Evolutionary conservation across 2,329 filamentous ascomycete species (phyloP).

Genomic region (Blumeriella jaapii): DNA sequence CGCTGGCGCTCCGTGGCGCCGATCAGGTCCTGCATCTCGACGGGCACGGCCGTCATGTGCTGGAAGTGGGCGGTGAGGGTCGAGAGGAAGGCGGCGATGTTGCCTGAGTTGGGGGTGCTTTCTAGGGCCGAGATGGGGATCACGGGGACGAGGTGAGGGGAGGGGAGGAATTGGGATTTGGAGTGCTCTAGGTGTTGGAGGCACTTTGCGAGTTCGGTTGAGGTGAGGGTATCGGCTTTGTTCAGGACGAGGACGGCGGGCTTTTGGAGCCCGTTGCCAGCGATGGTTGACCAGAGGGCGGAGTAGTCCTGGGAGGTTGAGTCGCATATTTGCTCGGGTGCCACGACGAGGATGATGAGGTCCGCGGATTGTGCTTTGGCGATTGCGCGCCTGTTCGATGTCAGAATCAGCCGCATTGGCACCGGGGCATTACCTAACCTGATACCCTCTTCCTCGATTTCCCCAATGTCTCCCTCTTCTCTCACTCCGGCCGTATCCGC

Average conservation of each 20-base stretch:
- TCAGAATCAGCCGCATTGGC: no score
- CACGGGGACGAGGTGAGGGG: slow-evolving; percentile 23
- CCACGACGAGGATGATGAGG: slow-evolving; percentile 70
- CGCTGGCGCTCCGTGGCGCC: slow-evolving; percentile 87
- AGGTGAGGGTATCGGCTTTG: slow-evolving; percentile 43
- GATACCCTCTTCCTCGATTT: slow-evolving; percentile 83
- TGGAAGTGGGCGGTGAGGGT: slow-evolving; percentile 58
- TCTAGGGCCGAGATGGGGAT: slow-evolving; percentile 57
- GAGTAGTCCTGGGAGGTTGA: not conserved
- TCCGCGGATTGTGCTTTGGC: slow-evolving; percentile 74
- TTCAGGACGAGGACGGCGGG: slow-evolving; percentile 48
- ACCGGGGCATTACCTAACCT: slow-evolving; percentile 2
- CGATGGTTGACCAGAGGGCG: slow-evolving; percentile 25
- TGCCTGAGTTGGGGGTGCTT: slow-evolving; percentile 41
- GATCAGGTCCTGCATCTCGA: slow-evolving; percentile 69
- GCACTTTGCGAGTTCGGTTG: not conserved
- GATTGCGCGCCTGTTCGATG: slow-evolving; percentile 61
- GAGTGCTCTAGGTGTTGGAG: not conserved
- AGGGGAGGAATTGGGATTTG: slow-evolving; percentile 33
- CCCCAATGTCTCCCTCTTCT: slow-evolving; percentile 42
- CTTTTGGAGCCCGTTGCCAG: slow-evolving; percentile 27
- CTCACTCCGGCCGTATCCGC: slow-evolving; percentile 90
- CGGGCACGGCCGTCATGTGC: slow-evolving; percentile 57
- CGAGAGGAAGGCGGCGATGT: slow-evolving; percentile 53
- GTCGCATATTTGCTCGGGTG: slow-evolving; percentile 43